Percentiles rank a stretch among this genome's conserved stretches.
These are phyloP conservation scores for Arbutus unedo DNA, from an alignment of 148 eudicot species.

Conservation along the genomic window DNA sequence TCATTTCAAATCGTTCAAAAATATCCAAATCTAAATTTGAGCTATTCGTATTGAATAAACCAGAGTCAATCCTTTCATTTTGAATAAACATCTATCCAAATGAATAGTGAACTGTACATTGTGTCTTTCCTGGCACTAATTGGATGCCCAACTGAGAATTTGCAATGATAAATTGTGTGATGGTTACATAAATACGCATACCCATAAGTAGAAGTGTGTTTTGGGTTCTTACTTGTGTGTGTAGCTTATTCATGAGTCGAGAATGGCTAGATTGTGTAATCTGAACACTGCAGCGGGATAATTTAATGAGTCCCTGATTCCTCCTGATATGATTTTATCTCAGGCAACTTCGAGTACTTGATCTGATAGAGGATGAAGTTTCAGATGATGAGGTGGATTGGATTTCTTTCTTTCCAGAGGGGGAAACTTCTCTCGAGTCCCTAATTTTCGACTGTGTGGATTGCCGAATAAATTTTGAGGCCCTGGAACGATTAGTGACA, in stretches of 20 bases:
- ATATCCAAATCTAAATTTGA: neutral
- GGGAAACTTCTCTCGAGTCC: conserved; percentile 59
- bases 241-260: neutral
- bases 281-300: neutral
- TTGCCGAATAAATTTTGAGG: conserved; percentile 47
- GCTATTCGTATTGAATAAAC: neutral
- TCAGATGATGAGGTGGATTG: conserved; percentile 69
- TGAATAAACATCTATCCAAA: too few species aligned
- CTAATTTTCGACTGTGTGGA: conserved; percentile 71
- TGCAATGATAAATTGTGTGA: neutral
- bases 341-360: conserved; percentile 75
- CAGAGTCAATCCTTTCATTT: neutral
- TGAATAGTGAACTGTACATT: neutral
- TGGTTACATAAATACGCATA: neutral
- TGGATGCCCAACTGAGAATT: conserved; percentile 6
- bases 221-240: neutral
- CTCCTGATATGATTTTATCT: conserved; percentile 2
- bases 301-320: neutral
- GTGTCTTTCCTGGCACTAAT: neutral
- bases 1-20: neutral
- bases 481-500: conserved; percentile 53
- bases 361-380: conserved; percentile 72
- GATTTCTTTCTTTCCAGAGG: conserved; percentile 73
- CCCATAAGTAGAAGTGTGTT: neutral
- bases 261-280: neutral